Evolutionary conservation across 441 rosid species (phyloP).

Genomic region (Biscutella auriculata): DNA sequence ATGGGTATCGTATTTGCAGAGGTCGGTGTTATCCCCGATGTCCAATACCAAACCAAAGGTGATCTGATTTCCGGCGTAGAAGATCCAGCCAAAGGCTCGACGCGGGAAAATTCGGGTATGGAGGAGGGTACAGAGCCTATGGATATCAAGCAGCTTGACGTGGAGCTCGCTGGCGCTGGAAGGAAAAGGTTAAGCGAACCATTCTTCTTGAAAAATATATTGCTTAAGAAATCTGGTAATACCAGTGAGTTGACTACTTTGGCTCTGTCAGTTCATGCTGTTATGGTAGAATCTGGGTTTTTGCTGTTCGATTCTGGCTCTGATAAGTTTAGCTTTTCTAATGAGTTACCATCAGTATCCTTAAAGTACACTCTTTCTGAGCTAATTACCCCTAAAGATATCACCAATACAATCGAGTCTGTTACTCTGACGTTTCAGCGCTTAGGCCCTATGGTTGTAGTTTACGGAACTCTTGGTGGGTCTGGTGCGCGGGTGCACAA

Average conservation of each 20-base stretch:
- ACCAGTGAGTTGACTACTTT: constrained; percentile 31
- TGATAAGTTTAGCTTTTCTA: constrained; percentile 34
- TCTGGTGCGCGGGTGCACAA: constrained; percentile 15
- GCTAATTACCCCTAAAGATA: constrained; percentile 14
- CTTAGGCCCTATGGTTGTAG: constrained; percentile 37
- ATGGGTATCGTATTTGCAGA: neutral
- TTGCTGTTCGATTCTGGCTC: constrained; percentile 31
- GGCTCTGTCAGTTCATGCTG: constrained; percentile 53
- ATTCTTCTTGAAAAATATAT: constrained; percentile 42
- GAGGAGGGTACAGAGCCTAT: constrained; percentile 8
- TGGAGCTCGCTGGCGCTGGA: neutral
- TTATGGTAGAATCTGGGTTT: constrained; percentile 60
- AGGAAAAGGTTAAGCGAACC: constrained; percentile 34
- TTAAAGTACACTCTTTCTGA: constrained; percentile 49
- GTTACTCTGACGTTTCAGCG: constrained; percentile 43
- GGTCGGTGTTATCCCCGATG: neutral
- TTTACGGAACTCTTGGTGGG: constrained; percentile 37
- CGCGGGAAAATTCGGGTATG: neutral
- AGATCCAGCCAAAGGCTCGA: neutral
- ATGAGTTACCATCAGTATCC: constrained; percentile 28
- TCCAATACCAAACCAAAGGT: neutral
- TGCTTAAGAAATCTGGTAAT: constrained; percentile 37
- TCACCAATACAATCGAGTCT: constrained; percentile 17
- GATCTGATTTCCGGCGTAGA: neutral
- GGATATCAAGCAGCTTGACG: constrained; percentile 17